Base-by-base conservation (phyloP, 2,329 filamentous ascomycete species). In the Fusarium subglutinans region DNA sequence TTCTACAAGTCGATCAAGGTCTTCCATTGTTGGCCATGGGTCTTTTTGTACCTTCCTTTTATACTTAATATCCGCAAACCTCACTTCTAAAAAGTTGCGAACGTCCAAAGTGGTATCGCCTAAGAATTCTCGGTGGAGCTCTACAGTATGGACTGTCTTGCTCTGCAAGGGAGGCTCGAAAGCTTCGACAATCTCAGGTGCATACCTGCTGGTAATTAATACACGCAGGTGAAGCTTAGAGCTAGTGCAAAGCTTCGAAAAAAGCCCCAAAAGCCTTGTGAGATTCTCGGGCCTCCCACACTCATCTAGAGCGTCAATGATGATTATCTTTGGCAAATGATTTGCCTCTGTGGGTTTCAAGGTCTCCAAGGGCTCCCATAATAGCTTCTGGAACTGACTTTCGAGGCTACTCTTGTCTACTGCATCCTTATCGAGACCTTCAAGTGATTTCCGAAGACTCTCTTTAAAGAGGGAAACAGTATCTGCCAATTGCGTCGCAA, bases 61-160 rank as follows among this genome's bases (percentile, higher is more conserved):
- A 5, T 18, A 2, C n/a, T 44, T 44, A 2, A 44, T 44, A 11
- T 17, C 10, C 2, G 41, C 9, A 24, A 44, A 24, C 1, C 41
- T 44, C 6, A 15, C n/a, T 18, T 44, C 6, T 0, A 44, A 15
- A 5, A 44, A 44, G 10, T 8, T 8, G 0, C 15, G 41, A 14
- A 44, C 18, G 4, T 44, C 41, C 0, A 18, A 0, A 0, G 10
- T 2, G 1, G 41, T 44, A 8, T 24, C n/a, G 4, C 6, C n/a
- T 5, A 15, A 12, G n/a, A 44, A 44, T 1, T 44, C n/a, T 24
- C n/a, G n/a, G 0, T 44, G 41, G 6, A 44, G 41, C 6, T 44
- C 41, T 0, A 44, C 2, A 18, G n/a, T 18, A 0, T 5, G 15
- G 10, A 18, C 41, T 4, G 10, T 12, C 10, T 44, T 44, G 15